Conservation (phyloP, 2,329 filamentous ascomycete genomes). For the Alternaria conjuncta region DNA sequence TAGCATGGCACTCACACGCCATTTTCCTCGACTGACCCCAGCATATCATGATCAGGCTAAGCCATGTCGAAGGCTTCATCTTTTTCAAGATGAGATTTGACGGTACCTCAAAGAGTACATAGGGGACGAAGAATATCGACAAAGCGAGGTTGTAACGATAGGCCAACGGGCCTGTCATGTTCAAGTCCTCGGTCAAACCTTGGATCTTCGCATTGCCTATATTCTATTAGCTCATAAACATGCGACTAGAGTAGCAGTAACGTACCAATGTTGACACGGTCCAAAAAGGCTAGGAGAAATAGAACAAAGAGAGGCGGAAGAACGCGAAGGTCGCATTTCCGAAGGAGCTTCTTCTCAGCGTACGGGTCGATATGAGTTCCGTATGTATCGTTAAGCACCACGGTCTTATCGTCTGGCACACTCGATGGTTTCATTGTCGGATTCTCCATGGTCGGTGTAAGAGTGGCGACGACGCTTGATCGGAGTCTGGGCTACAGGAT, state of each 20-base stretch:
- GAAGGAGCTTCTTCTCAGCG: conserved; percentile 55
- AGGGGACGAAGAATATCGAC: conserved; percentile 49
- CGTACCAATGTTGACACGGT: conserved; percentile 26
- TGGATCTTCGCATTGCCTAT: conserved; percentile 51
- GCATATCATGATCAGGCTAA: conserved; percentile 46
- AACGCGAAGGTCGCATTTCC: conserved; percentile 58
- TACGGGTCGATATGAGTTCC: conserved; percentile 39
- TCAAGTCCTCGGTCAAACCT: conserved; percentile 45
- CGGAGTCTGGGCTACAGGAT: neutral
- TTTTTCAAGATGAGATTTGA: conserved; percentile 50
- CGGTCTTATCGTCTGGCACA: conserved; percentile 27
- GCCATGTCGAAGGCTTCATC: conserved; percentile 49
- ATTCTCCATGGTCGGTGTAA: conserved; percentile 15
- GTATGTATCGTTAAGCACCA: conserved; percentile 33
- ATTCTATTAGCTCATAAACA: neutral
- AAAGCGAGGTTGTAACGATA: conserved; percentile 47
- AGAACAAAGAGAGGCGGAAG: conserved; percentile 57
- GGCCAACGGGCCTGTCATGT: conserved; percentile 41
- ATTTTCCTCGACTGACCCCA: conserved; percentile 39
- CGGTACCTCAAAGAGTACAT: conserved; percentile 47
- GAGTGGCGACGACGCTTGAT: neutral
- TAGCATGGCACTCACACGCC: neutral
- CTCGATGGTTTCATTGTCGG: neutral
- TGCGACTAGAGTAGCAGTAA: neutral
- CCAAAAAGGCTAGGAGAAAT: conserved; percentile 38